Evolutionary conservation across 1,284 basidiomycete species (phyloP).

Genomic region (Anthracocystis panici-leucophaei): DNA sequence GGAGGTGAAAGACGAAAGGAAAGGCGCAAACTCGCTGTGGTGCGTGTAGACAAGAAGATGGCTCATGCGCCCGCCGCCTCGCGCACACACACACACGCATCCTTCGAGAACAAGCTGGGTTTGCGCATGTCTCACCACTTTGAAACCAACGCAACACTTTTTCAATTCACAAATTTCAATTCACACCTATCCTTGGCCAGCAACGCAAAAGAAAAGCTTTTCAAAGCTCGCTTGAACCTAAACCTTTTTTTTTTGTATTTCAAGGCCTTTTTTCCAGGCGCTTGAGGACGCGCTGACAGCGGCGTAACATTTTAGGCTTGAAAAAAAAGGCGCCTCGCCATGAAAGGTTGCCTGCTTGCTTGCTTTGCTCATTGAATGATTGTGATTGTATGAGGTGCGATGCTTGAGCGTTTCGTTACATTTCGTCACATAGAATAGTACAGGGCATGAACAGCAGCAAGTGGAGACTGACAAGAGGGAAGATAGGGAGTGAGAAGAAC

Average conservation of each 20-base stretch:
- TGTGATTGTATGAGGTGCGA: neutral
- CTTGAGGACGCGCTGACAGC: too few species aligned
- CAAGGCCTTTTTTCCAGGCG: neutral
- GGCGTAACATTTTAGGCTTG: neutral
- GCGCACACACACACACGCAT: conserved; percentile 1
- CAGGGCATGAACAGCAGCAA: conserved; percentile 2
- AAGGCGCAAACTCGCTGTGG: too few species aligned
- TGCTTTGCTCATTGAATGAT: neutral
- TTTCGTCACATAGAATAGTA: conserved; percentile 7
- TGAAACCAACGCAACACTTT: neutral
- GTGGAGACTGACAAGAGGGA: neutral
- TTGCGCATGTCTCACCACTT: conserved; percentile 4
- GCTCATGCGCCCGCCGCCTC: conserved; percentile 24
- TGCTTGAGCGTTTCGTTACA: conserved; percentile 1
- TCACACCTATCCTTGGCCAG: neutral
- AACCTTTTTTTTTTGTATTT: conserved; percentile 1
- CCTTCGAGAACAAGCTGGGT: too few species aligned
- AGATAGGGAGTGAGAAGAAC: neutral
- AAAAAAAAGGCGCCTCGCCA: neutral
- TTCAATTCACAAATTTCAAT: conserved; percentile 1
- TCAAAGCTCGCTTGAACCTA: neutral
- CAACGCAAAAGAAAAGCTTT: neutral
- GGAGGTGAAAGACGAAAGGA: too few species aligned
- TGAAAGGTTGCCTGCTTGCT: neutral
- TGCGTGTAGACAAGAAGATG: conserved; percentile 9